These are phyloP conservation scores for Gastrolobium bilobum DNA, from an alignment of 306 rosid genomes.

Conservation along the genomic window DNA sequence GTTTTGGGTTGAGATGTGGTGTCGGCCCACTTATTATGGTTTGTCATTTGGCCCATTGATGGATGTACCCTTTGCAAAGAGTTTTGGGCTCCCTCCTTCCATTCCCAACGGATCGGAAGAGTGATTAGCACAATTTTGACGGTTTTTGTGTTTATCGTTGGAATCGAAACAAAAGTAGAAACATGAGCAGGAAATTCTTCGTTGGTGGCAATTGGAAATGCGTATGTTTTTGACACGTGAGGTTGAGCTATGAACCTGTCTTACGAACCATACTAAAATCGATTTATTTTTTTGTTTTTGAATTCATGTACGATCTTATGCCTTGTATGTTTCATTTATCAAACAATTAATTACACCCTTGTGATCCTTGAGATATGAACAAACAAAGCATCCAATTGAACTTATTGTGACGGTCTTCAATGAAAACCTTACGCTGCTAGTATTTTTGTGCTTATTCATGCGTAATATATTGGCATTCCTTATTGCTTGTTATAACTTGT, in stretches of 20 bases:
- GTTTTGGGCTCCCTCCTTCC: no score
- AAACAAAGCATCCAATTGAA: background rate
- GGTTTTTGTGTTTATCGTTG: constrained; percentile 15
- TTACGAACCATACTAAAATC: background rate
- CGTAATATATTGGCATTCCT: no score
- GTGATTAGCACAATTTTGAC: no score
- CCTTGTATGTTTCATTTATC: constrained; percentile 20
- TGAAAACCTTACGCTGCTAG: no score
- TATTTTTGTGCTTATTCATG: no score
- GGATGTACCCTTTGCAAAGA: no score
- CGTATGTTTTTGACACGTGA: constrained; percentile 56
- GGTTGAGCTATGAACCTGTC: background rate
- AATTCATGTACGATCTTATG: constrained; percentile 23
- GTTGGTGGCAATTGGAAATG: constrained; percentile 98
- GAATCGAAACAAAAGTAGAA: constrained; percentile 34
- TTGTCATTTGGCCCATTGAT: no score
- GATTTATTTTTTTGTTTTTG: background rate
- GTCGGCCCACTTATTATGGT: no score
- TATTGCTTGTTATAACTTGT: no score
- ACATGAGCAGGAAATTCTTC: constrained; percentile 83
- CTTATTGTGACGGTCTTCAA: background rate
- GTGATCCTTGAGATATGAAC: background rate
- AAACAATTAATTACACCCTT: background rate
- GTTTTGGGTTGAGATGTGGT: no score
- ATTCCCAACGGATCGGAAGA: no score